These are phyloP conservation scores for Boletus fagicola DNA, from an alignment of 768 basidiomycete genomes.

Conservation along the genomic window DNA sequence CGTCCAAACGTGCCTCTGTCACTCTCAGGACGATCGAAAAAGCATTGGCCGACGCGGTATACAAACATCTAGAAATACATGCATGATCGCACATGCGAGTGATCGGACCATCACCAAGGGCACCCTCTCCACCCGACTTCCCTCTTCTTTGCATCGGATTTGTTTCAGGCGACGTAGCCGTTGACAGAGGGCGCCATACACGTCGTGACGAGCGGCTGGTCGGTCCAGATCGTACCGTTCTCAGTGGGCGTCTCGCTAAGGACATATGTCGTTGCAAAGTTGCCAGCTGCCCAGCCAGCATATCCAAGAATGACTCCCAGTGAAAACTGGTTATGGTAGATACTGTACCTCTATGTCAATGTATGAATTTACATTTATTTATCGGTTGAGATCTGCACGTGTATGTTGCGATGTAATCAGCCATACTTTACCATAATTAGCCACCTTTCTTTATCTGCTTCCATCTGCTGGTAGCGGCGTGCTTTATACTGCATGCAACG, in stretches of 20 bases:
- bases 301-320: conserved; percentile 17
- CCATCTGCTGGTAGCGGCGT: no score
- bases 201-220: conserved; percentile 3
- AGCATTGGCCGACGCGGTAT: background rate
- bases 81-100: background rate
- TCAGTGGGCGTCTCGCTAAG: conserved; percentile 11
- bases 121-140: background rate
- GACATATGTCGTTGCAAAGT: conserved; percentile 3
- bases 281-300: conserved; percentile 12
- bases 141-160: background rate
- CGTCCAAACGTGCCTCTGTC: conserved; percentile 1
- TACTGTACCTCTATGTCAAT: no score
- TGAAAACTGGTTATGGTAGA: no score
- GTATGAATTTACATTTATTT: no score
- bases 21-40: background rate
- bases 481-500: no score
- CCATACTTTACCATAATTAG: no score
- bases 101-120: background rate
- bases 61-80: background rate
- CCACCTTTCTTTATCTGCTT: no score
- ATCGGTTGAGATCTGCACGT: no score
- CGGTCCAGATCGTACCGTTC: conserved; percentile 2
- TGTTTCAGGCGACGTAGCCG: background rate
- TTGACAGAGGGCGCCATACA: conserved; percentile 14
- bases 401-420: no score